Evolutionary conservation across 2,329 filamentous ascomycete genomes (phyloP), one percentile per base, ranked within the genome.

Genomic region (Acrocalymma vagum): DNA sequence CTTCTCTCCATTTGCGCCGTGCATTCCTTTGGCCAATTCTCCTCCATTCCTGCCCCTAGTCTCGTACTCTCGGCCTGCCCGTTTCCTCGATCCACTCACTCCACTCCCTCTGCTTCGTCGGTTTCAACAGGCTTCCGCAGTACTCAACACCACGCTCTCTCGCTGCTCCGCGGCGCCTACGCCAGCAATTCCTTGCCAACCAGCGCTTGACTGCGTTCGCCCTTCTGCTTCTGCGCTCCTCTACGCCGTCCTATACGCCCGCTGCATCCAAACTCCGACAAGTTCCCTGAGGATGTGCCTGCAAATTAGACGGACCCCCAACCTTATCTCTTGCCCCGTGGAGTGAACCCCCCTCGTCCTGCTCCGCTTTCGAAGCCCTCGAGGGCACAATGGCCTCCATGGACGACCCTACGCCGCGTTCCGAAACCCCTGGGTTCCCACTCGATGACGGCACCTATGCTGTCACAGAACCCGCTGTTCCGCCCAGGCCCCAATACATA

Each of bases 381-480:
- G 44, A 42, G 42, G 43, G 42, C 49, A 53, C 55, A 39, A 68
- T 68, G 64, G 43, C 40, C 49, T 52, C 55, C 40, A 68, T 68
- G 64, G 57, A 43, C 43, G 62, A 66, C 41, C 47, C 51, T 49
- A 43, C 54, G 27, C 29, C 53, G 38, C 52, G 49, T 37, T 14
- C 51, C 29, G 55, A 43, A 45, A 48, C 51, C 22, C 42, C 49
- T 25, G 47, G 40, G 18, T 32, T 47, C 17, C 20, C 48, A 15
- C 30, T 42, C 13, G 37, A 50, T 34, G 25, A 30, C 44, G 48
- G 42, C 14, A 36, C 44, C 29, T 30, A 29, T 28, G 18, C 38
- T 11, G 18, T 21, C 26, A 33, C 50, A 25, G 52, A 58, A 16
- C 32, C 53, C 10, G 40, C 44, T 18, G 42, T 36, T 10, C 29